phyloP scores from a whole-genome alignment of 306 rosid species.

The Amphicarpaea edgeworthii region DNA sequence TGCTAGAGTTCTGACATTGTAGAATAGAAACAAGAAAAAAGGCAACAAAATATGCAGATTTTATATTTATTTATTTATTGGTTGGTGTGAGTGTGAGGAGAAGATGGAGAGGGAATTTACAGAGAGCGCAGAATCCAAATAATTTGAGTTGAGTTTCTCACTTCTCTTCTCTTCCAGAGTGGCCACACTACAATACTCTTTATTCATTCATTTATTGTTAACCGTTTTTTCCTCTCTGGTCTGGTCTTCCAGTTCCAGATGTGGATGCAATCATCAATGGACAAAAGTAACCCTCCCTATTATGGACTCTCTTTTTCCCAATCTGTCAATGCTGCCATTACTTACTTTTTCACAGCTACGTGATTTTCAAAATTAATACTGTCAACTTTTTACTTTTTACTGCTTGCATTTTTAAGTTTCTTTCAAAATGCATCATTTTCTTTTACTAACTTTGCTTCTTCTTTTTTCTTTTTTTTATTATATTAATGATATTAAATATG shows the following conservation, averaged over 20 bases:
- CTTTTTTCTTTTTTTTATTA: no score
- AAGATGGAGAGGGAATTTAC: conserved; percentile 54
- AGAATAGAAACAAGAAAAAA: no score
- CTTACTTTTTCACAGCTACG: conserved; percentile 36
- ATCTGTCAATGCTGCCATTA: neutral
- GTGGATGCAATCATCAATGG: conserved; percentile 36
- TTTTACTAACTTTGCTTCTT: neutral
- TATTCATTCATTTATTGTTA: conserved; percentile 21
- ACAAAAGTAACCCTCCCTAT: conserved; percentile 58
- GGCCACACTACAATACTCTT: conserved; percentile 46
- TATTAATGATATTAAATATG: no score
- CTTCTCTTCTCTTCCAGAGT: conserved; percentile 50
- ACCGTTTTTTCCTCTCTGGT: conserved; percentile 28
- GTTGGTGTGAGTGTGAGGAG: no score
- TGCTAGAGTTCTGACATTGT: no score
- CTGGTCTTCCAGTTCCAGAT: no score
- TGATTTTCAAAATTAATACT: no score
- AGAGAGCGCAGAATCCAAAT: conserved; percentile 51
- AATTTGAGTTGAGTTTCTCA: conserved; percentile 58
- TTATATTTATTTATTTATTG: no score
- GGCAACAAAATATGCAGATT: neutral
- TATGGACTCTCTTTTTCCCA: conserved; percentile 23
- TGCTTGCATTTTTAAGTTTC: no score
- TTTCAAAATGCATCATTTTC: no score
- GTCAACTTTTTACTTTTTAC: neutral